Conservation (phyloP, 331 rosid species). For the Stylosanthes scabra region DNA sequence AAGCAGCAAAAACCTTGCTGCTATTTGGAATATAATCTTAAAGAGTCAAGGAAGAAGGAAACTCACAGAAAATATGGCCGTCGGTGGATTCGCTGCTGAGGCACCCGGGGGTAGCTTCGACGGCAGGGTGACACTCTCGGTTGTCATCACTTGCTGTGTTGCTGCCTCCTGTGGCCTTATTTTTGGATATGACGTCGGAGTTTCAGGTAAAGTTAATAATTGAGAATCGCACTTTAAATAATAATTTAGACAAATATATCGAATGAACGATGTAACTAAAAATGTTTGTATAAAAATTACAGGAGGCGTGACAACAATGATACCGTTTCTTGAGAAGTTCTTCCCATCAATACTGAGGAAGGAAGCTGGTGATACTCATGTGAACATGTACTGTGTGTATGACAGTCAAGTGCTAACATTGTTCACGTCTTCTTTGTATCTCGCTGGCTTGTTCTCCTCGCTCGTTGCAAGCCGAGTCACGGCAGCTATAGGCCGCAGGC, state of each 20-base stretch:
- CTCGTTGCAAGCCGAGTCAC: slow-evolving; percentile 57
- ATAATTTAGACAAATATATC: too few relatives aligned
- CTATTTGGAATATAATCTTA: slow-evolving; percentile 3
- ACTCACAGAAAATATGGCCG: slow-evolving; percentile 39
- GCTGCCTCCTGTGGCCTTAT: slow-evolving; percentile 80
- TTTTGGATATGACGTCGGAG: slow-evolving; percentile 80
- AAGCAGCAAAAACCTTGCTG: not conserved
- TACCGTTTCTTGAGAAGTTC: slow-evolving; percentile 63
- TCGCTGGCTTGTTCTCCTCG: slow-evolving; percentile 57
- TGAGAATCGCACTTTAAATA: too few relatives aligned
- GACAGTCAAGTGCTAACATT: slow-evolving; percentile 67
- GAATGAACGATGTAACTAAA: too few relatives aligned
- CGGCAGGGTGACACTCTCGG: slow-evolving; percentile 62
- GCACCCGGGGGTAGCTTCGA: slow-evolving; percentile 30
- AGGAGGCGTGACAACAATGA: slow-evolving; percentile 82
- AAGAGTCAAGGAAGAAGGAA: not conserved
- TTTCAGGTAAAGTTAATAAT: slow-evolving; percentile 53
- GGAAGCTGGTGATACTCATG: slow-evolving; percentile 26
- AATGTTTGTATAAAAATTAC: not conserved
- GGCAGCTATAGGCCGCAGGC: slow-evolving; percentile 46
- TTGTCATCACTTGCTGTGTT: slow-evolving; percentile 71
- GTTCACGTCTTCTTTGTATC: slow-evolving; percentile 69
- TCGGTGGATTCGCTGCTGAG: slow-evolving; percentile 51
- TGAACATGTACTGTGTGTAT: slow-evolving; percentile 58
- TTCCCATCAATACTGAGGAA: slow-evolving; percentile 62